These are phyloP conservation scores for Medicago lupulina DNA, from an alignment of 306 rosid genomes.

Conservation along the genomic window DNA sequence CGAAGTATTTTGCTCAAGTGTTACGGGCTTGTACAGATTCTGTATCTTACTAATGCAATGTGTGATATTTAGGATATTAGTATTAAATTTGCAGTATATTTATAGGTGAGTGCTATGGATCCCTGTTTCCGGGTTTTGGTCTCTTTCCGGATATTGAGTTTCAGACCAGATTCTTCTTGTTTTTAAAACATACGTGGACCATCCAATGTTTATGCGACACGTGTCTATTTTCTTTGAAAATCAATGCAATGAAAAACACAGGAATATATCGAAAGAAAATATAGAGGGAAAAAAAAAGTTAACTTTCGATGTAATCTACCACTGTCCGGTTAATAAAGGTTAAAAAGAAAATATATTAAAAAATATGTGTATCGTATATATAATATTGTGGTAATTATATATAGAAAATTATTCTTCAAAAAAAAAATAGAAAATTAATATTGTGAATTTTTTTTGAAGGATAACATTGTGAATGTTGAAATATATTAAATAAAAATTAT, in stretches of 20 bases:
- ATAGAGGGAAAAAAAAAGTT: no score
- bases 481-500: no score
- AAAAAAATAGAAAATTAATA: no score
- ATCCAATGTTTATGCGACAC: slow-evolving; percentile 26
- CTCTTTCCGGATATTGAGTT: background rate
- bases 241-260: background rate
- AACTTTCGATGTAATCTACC: no score
- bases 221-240: background rate
- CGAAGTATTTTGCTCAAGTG: background rate
- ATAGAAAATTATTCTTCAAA: no score
- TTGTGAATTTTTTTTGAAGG: no score
- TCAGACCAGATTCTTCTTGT: background rate
- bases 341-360: no score
- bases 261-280: no score
- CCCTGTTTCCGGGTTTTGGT: background rate
- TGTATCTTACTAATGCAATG: background rate
- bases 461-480: no score
- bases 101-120: background rate
- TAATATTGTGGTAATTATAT: no score
- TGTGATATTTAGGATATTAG: background rate
- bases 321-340: no score
- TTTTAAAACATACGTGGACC: slow-evolving; percentile 34
- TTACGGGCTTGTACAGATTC: background rate
- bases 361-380: no score
- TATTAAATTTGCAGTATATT: background rate